Evolutionary conservation across 2,329 filamentous ascomycete genomes (phyloP), one percentile per base, ranked within the genome.

Genomic region (Aureobasidium sp.): DNA sequence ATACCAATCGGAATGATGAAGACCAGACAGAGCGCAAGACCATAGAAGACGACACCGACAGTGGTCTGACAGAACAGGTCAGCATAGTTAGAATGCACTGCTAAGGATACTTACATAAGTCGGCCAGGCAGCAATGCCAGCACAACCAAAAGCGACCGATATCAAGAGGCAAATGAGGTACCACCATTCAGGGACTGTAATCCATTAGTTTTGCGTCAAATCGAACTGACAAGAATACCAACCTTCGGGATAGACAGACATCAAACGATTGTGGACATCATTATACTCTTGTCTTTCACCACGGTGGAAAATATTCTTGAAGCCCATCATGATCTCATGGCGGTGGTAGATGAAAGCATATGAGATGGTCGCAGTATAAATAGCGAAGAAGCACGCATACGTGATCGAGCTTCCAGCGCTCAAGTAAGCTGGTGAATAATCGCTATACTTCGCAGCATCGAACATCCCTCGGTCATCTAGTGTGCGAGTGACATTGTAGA

Each of bases 281-380:
- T 49, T 41, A n/a, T 49, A 41, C 37, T 49, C 47, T 6, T 59
- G 5, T 25, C 36, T 41, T 10, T 59, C 45, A 3, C 57, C 57
- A 16, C 57, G 57, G 5, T 36, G 27, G 27, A 59, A 59, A 0
- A 45, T 25, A 9, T 50, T 59, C 29, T 45, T 44, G 37, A 59
- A 50, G 11, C 57, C 47, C 57, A 59, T 50, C 45, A 50, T 50
- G 27, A 59, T 59, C 27, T 59, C 57, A 44, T 59, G 57, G 34
- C 57, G 57, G 11, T 50, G 57, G 16, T 59, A 59, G 25, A 59
- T 41, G 36, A 42, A n/a, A 9, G 44, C 57, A 27, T 49, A 59
- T 1, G 44, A 59, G n/a, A 59, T 48, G 14, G 55, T 59, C 3
- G 44, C 44, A 4, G 55, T 45, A 5, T 59, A 59, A 27, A 59